Evolutionary conservation across 768 basidiomycete species (phyloP), one percentile per base, ranked within the genome.

Genomic region (Daedalea quercina): DNA sequence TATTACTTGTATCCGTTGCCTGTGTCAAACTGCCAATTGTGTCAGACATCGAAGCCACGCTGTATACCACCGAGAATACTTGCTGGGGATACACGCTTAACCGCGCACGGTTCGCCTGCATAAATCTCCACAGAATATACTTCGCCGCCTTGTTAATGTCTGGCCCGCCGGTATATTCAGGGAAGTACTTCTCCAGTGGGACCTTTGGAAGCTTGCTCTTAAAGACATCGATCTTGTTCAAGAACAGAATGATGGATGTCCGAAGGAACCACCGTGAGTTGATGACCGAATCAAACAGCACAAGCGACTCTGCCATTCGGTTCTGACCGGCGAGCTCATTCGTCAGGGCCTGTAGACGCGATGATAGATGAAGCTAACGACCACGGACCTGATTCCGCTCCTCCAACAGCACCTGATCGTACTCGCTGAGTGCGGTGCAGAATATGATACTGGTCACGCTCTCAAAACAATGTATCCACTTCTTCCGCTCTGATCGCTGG

Each of bases 61-160:
- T 11, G 20, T 17, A 8, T 24, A 24, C 6, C 13, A 42, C 40
- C 42, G 44, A 24, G 25, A 47, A 42, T 9, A 77, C 86, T 33
- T 57, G 89, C 89, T 96, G 93, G 2, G 93, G 93, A 67, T 94
- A 96, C 19, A 96, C 88, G 53, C 85, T 91, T 59, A 94, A 69
- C 48, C 84, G 68, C 50, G 89, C 89, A 20, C 87, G 72, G 60
- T 94, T 95, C 51, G 88, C 85, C 67, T 95, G 90, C 77, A 93
- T 94, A 61, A 95, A 97, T 62, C 88, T 74, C 94, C 92, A 96
- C 34, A 97, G 73, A 50, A 97, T 93, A 58, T 91, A 95, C 60
- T 94, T 93, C 0, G 93, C 91, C 1, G 91, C 92, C 67, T 94
- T 94, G 72, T 92, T 94, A 67, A 94, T 89, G 62, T 94, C 90